Evolutionary conservation across 179 eudicot species (phyloP).

Genomic region (Camellia oleifera): DNA sequence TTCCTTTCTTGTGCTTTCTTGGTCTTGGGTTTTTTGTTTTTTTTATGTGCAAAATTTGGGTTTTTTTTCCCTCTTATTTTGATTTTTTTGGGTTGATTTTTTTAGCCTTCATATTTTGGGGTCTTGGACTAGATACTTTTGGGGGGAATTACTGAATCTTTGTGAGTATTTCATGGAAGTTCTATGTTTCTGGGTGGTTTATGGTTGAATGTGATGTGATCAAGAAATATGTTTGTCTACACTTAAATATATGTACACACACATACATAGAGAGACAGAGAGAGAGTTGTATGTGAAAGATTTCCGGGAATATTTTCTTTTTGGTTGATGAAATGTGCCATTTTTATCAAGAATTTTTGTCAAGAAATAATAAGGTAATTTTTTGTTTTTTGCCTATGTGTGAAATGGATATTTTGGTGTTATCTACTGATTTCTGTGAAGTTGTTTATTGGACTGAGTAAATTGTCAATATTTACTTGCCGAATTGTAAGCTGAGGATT

Average conservation of each 20-base stretch:
- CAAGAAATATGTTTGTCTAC: background rate
- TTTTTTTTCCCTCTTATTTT: background rate
- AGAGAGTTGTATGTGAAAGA: background rate
- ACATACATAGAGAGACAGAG: background rate
- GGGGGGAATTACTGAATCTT: background rate
- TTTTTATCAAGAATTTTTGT: background rate
- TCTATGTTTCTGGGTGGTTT: background rate
- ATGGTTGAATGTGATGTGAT: background rate
- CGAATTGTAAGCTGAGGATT: background rate
- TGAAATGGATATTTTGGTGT: conserved; percentile 1
- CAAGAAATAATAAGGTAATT: background rate
- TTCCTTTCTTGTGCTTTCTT: background rate
- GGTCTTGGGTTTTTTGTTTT: background rate
- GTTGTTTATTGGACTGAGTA: background rate
- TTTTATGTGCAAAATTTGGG: background rate
- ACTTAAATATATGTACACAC: background rate
- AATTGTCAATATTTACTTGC: background rate
- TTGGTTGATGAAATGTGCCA: background rate
- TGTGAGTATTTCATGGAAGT: background rate
- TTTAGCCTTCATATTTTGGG: background rate
- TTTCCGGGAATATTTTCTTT: background rate
- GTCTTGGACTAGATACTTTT: background rate
- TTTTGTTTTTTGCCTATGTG: background rate
- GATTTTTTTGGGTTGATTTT: background rate
- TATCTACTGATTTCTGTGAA: conserved; percentile 1